phyloP scores from a whole-genome alignment of 805 yeast species.

The Candida germanica region DNA sequence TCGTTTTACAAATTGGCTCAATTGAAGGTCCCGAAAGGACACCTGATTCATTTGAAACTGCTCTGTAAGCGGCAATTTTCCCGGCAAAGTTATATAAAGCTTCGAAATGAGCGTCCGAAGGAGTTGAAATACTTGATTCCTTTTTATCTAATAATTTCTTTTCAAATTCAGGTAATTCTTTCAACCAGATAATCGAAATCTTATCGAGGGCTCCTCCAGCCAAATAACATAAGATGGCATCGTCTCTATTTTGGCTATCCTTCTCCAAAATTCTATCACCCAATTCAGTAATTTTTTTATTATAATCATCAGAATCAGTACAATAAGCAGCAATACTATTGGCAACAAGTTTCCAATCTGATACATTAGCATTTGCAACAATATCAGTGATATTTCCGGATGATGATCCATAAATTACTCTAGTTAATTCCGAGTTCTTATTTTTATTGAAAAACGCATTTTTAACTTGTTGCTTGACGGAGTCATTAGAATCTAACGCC shows the following conservation, averaged over 20 bases:
- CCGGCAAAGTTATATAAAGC: conserved; percentile 81
- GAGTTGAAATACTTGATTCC: conserved; percentile 44
- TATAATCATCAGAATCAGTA: conserved; percentile 46
- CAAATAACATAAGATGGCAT: conserved; percentile 74
- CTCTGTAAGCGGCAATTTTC: conserved; percentile 73
- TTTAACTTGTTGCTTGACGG: conserved; percentile 63
- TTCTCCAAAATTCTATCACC: conserved; percentile 69
- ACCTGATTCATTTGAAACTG: conserved; percentile 39
- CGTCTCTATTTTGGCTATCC: conserved; percentile 50
- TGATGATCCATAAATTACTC: conserved; percentile 68
- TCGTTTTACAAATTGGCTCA: conserved; percentile 53
- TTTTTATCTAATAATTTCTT: conserved; percentile 44
- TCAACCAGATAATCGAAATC: conserved; percentile 78
- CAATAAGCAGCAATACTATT: conserved; percentile 60
- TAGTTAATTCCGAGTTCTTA: conserved; percentile 56
- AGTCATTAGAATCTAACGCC: conserved; percentile 63
- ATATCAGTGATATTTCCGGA: conserved; percentile 59
- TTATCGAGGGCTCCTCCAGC: conserved; percentile 80
- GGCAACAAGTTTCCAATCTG: conserved; percentile 84
- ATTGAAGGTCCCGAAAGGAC: conserved; percentile 42
- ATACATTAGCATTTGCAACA: conserved; percentile 71
- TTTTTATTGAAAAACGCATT: conserved; percentile 65
- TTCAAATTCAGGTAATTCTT: conserved; percentile 54
- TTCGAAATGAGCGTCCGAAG: conserved; percentile 79
- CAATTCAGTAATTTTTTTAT: conserved; percentile 54